Evolutionary conservation across 2,329 filamentous ascomycete species (phyloP).

Genomic region (Ascochyta koolunga): DNA sequence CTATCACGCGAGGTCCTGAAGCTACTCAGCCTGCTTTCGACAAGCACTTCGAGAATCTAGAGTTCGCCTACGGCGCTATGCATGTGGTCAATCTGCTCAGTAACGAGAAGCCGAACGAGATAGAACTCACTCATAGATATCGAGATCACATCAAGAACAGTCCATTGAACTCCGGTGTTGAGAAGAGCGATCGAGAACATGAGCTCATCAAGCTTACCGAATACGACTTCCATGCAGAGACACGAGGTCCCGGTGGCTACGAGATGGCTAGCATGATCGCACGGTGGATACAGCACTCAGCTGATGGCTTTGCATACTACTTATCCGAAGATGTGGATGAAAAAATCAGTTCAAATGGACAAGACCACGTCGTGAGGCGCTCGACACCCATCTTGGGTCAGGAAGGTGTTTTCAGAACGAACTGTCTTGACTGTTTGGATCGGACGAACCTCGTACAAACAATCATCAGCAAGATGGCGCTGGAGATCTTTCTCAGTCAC

Average conservation of each 20-base stretch:
- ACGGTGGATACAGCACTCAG: slow-evolving; percentile 76
- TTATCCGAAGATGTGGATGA: slow-evolving; percentile 76
- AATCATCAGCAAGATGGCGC: slow-evolving; percentile 90
- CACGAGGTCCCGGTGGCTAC: slow-evolving; percentile 83
- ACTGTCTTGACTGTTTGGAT: slow-evolving; percentile 94
- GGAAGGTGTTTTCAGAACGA: slow-evolving; percentile 93
- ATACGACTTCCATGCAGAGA: slow-evolving; percentile 97
- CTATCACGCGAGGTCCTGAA: slow-evolving; percentile 83
- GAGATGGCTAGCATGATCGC: slow-evolving; percentile 88
- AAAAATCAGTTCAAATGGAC: slow-evolving; percentile 50
- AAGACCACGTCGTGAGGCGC: slow-evolving; percentile 45
- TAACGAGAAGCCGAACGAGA: slow-evolving; percentile 82
- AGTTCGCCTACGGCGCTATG: slow-evolving; percentile 84
- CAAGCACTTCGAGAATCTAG: slow-evolving; percentile 89
- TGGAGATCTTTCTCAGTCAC: slow-evolving; percentile 82
- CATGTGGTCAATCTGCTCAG: slow-evolving; percentile 96
- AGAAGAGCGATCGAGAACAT: slow-evolving; percentile 65
- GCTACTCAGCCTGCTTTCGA: slow-evolving; percentile 94
- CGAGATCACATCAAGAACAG: slow-evolving; percentile 77
- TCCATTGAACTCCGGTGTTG: slow-evolving; percentile 68
- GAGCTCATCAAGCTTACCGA: slow-evolving; percentile 80
- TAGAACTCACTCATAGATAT: slow-evolving; percentile 81
- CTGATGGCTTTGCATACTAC: slow-evolving; percentile 91
- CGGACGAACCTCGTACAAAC: slow-evolving; percentile 96
- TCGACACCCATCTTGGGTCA: slow-evolving; percentile 81